These are phyloP conservation scores for Rhypophila decipiens DNA, from an alignment of 495 filamentous ascomycete genomes.

Conservation along the genomic window DNA sequence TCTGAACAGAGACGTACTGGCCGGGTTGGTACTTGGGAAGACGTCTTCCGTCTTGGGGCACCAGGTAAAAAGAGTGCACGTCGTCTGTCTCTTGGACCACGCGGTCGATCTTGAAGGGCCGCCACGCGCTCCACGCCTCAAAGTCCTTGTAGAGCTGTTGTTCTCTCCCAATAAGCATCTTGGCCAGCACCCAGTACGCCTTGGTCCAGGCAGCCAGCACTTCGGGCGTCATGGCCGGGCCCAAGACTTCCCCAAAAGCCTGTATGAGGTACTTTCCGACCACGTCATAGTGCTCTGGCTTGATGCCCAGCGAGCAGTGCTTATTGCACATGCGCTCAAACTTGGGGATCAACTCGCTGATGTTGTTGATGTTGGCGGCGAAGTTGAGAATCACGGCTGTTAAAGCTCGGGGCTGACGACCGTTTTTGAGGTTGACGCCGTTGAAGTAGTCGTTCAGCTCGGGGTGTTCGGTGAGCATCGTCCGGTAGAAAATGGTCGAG, in stretches of 20 bases:
- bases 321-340: conserved; percentile 69
- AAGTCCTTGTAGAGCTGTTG: conserved; percentile 51
- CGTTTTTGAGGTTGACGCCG: conserved; percentile 59
- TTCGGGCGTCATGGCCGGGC: conserved; percentile 57
- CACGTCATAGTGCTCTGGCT: conserved; percentile 61
- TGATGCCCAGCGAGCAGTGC: conserved; percentile 64
- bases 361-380: conserved; percentile 63
- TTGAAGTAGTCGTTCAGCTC: conserved; percentile 65
- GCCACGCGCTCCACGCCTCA: conserved; percentile 56
- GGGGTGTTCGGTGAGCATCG: conserved; percentile 58
- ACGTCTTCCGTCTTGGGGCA: conserved; percentile 53
- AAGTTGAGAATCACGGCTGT: conserved; percentile 62
- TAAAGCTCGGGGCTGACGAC: conserved; percentile 59
- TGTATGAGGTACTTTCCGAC: conserved; percentile 61
- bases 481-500: conserved; percentile 61
- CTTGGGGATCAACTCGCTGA: conserved; percentile 55
- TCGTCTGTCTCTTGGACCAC: conserved; percentile 58
- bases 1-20: conserved; percentile 61
- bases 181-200: conserved; percentile 66
- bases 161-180: conserved; percentile 63
- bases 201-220: conserved; percentile 60
- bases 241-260: conserved; percentile 62
- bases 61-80: conserved; percentile 66
- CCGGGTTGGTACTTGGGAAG: conserved; percentile 59
- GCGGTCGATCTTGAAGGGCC: conserved; percentile 57